Percentiles rank a stretch among this genome's conserved stretches.
Conservation (phyloP, 1,284 basidiomycete species). For the Leccinum subrobustum region DNA sequence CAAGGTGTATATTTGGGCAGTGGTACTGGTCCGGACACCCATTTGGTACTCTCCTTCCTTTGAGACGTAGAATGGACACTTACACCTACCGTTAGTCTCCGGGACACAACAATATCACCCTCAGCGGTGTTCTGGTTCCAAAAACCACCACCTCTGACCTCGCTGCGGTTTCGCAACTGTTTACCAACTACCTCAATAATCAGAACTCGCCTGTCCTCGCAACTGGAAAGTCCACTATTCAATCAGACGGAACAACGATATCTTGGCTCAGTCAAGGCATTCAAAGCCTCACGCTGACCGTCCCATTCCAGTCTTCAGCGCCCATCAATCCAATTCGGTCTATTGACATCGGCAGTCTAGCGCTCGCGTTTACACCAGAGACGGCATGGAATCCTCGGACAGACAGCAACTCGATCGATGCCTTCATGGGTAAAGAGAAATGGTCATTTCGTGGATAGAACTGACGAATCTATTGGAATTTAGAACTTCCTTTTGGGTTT, state of each 20-base stretch:
- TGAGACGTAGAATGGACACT: background rate
- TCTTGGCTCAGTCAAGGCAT: conserved; percentile 72
- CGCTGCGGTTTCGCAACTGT: conserved; percentile 57
- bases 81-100: conserved; percentile 38
- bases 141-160: conserved; percentile 53
- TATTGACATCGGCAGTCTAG: conserved; percentile 65
- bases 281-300: conserved; percentile 51
- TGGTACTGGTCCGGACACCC: conserved; percentile 51
- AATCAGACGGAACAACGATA: conserved; percentile 52
- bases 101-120: conserved; percentile 60
- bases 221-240: conserved; percentile 56
- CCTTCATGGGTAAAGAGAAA: conserved; percentile 47
- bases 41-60: conserved; percentile 42
- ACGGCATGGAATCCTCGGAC: conserved; percentile 60
- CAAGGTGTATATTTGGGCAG: conserved; percentile 58
- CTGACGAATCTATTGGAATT: conserved; percentile 1
- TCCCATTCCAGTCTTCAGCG: conserved; percentile 58
- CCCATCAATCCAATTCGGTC: conserved; percentile 67
- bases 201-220: conserved; percentile 60
- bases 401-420: conserved; percentile 59
- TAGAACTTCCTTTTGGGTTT: conserved; percentile 80
- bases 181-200: conserved; percentile 75
- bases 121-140: conserved; percentile 58
- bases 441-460: background rate
- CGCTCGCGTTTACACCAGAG: conserved; percentile 55